Base-by-base conservation (phyloP, 345 rosid genomes). In the Salix viminalis region DNA sequence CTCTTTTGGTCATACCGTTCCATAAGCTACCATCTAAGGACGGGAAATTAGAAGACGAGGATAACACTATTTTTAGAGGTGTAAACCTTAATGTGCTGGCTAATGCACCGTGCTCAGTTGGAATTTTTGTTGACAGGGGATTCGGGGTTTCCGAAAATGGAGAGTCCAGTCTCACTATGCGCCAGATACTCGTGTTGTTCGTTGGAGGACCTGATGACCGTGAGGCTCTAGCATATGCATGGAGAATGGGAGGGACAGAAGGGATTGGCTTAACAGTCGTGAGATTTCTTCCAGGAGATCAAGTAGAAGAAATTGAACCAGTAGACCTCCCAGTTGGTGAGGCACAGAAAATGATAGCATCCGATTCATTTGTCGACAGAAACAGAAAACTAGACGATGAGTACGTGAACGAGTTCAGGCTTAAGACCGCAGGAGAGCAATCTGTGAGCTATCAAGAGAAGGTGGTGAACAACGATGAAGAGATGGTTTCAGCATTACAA, bases 101-200 rank as follows among this genome's bases (percentile, higher is more conserved):
- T 12, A 80, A 66, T 30, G 83, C 92, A 0, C 94, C 97, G 0
- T 92, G 94, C 74, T 84, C 97, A 3, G 85, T 90, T 1, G 96
- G 91, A 26, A 79, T 90, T 14, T 83, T 91, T 12, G 91, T 94
- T 24, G 91, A 90, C 77, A 89, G 88, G 34, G 94, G 98, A 23
- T 81, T 87, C 48, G 83, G 84, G 36, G 39, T 69, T 13, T 44
- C 16, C 5, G 50, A 44, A 15, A 26, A 41, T 10, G 80, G 71
- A 26, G 77, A 76, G 69, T 80, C 73, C 16, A 80, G 79, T 67
- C 48, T 54, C 61, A 70, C 70, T 0, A 44, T 54, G 36, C 72
- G 72, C 15, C 75, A 73, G 37, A 73, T 90, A 0, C 84, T 81
- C n/a, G 77, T 88, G 91, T 16, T 89, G 34, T 93, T 86, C 76